Evolutionary conservation across 257 asterid genomes (phyloP).

Genomic region (Solanum pinnatisectum): DNA sequence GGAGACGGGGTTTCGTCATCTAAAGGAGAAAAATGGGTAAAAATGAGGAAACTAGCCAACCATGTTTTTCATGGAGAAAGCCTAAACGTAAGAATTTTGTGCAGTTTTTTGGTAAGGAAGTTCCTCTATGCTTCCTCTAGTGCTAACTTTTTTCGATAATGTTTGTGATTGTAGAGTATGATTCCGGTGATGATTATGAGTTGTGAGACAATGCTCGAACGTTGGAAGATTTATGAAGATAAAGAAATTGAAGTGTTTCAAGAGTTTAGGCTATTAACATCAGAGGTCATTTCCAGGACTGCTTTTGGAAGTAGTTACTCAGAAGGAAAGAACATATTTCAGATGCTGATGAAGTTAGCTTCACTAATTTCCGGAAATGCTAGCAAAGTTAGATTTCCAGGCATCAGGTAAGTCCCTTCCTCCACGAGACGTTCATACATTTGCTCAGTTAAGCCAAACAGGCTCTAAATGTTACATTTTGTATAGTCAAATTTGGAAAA

Average conservation of each 20-base stretch:
- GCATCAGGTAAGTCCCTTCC: slow-evolving; percentile 21
- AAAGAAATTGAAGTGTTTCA: slow-evolving; percentile 49
- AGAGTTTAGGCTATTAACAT: slow-evolving; percentile 44
- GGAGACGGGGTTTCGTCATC: slow-evolving; percentile 66
- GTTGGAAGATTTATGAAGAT: slow-evolving; percentile 33
- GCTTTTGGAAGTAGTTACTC: slow-evolving; percentile 63
- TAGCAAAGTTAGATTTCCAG: slow-evolving; percentile 31
- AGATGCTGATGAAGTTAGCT: slow-evolving; percentile 40
- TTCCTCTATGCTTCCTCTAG: not conserved
- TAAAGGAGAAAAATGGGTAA: slow-evolving; percentile 56
- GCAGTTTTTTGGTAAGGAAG: no score
- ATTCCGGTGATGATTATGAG: slow-evolving; percentile 42
- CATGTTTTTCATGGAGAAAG: slow-evolving; percentile 49
- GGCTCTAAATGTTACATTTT: not conserved
- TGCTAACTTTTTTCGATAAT: not conserved
- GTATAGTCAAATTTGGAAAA: slow-evolving; percentile 29
- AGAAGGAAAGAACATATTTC: slow-evolving; percentile 60
- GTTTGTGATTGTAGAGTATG: slow-evolving; percentile 28
- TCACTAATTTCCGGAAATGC: slow-evolving; percentile 29
- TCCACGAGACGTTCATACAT: not conserved
- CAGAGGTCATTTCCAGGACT: slow-evolving; percentile 56
- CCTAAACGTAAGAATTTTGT: slow-evolving; percentile 24
- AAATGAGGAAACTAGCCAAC: slow-evolving; percentile 50
- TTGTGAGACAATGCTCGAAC: slow-evolving; percentile 39
- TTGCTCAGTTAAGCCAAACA: not conserved